phyloP scores from a whole-genome alignment of 2,329 filamentous ascomycete species.

The Fusarium mexicanum region DNA sequence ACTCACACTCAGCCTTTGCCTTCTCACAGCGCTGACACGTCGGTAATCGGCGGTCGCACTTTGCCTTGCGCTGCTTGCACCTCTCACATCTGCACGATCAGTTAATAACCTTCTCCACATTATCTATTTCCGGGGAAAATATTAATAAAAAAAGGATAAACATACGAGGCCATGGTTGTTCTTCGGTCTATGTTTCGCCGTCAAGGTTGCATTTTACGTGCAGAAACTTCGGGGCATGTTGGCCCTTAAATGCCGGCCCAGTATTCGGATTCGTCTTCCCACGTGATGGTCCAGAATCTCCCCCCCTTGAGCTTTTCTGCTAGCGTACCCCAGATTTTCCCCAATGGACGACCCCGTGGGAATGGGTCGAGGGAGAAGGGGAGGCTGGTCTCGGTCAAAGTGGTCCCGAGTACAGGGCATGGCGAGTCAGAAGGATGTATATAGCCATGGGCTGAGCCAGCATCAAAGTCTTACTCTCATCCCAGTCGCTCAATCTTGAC shows the following conservation, averaged over 20 bases:
- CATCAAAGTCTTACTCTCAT: not conserved
- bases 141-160: not conserved
- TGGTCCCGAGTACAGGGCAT: not conserved
- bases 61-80: not conserved
- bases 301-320: not conserved
- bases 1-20: not conserved
- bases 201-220: not conserved
- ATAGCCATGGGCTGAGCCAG: not conserved
- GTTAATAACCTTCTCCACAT: not conserved
- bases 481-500: not conserved
- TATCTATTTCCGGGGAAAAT: not conserved
- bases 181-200: slow-evolving; percentile 6
- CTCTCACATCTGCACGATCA: not conserved
- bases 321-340: not conserved
- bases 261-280: not conserved
- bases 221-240: not conserved
- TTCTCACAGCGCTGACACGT: not conserved
- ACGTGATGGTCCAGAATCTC: not conserved
- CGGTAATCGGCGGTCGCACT: not conserved
- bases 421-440: not conserved
- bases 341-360: not conserved
- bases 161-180: not conserved
- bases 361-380: not conserved
- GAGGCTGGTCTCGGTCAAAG: not conserved
- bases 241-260: not conserved